Conservation (phyloP, 768 basidiomycete species). For the Russula brevipes region DNA sequence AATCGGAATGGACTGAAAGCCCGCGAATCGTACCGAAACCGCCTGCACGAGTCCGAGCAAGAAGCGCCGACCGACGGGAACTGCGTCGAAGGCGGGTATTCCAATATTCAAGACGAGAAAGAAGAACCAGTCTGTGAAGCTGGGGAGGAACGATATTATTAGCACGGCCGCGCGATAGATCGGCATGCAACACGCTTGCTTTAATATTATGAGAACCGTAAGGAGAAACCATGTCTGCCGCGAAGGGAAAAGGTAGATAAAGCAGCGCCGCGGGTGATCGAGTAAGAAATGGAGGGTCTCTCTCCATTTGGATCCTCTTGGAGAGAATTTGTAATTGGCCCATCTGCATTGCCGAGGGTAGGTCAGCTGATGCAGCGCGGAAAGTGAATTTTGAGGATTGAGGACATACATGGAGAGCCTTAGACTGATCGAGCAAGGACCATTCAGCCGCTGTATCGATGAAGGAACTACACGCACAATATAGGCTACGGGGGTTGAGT, state of each 20-base stretch:
- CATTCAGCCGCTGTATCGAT: neutral
- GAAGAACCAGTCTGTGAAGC: slow-evolving; percentile 79
- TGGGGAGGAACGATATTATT: slow-evolving; percentile 28
- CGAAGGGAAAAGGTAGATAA: slow-evolving; percentile 82
- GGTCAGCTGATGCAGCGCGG: neutral
- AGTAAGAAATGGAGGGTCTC: slow-evolving; percentile 87
- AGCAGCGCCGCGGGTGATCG: slow-evolving; percentile 90
- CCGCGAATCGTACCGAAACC: slow-evolving; percentile 75
- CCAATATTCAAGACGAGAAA: slow-evolving; percentile 88
- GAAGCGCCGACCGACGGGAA: slow-evolving; percentile 67
- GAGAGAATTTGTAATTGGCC: slow-evolving; percentile 57
- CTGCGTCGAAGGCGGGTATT: slow-evolving; percentile 58
- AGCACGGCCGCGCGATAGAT: too few species aligned
- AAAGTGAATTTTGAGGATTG: too few species aligned
- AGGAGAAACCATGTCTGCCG: slow-evolving; percentile 92
- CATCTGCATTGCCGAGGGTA: slow-evolving; percentile 48
- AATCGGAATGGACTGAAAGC: slow-evolving; percentile 71
- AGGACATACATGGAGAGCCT: slow-evolving; percentile 39
- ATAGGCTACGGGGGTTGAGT: slow-evolving; percentile 29
- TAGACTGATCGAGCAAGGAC: slow-evolving; percentile 28
- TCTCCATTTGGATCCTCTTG: slow-evolving; percentile 50
- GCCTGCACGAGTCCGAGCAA: slow-evolving; percentile 75
- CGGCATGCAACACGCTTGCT: slow-evolving; percentile 40
- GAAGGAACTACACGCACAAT: slow-evolving; percentile 30
- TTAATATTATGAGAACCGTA: slow-evolving; percentile 58